phyloP scores from a whole-genome alignment of 148 eudicot species.

The Oxyria digyna region DNA sequence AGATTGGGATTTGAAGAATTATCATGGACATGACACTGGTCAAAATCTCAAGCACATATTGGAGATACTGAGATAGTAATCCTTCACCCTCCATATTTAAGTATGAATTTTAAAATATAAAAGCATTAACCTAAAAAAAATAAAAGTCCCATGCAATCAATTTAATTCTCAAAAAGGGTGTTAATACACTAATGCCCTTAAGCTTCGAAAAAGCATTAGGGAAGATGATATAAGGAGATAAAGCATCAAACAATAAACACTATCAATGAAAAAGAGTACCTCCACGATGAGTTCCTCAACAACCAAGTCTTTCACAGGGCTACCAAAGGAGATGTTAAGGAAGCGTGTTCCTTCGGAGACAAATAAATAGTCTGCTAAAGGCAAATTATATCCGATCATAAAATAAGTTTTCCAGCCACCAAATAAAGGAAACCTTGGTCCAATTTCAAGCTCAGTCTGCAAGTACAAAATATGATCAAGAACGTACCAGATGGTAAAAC shows the following conservation, averaged over 20 bases:
- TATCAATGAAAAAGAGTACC: constrained; percentile 41
- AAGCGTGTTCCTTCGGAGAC: constrained; percentile 70
- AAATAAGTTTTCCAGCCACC: constrained; percentile 95
- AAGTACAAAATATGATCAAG: constrained; percentile 15
- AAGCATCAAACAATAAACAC: neutral
- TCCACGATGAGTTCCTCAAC: constrained; percentile 68
- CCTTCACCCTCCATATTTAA: neutral
- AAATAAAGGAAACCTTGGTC: constrained; percentile 89
- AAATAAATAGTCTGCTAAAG: constrained; percentile 76
- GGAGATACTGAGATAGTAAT: neutral
- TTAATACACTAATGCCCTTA: neutral
- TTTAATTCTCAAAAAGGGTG: neutral
- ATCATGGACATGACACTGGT: neutral
- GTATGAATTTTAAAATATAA: neutral
- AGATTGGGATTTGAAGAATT: neutral
- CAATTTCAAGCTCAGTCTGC: constrained; percentile 86
- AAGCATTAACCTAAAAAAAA: neutral
- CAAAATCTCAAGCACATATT: neutral
- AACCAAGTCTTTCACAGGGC: constrained; percentile 65
- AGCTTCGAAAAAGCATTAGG: neutral
- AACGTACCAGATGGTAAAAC: constrained; percentile 9
- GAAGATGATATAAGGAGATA: neutral
- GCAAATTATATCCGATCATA: constrained; percentile 89
- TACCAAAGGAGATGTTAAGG: constrained; percentile 57
- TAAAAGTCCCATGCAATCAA: neutral